Base-by-base conservation (phyloP, 768 basidiomycete genomes). In the Hygrocybe punicea region DNA sequence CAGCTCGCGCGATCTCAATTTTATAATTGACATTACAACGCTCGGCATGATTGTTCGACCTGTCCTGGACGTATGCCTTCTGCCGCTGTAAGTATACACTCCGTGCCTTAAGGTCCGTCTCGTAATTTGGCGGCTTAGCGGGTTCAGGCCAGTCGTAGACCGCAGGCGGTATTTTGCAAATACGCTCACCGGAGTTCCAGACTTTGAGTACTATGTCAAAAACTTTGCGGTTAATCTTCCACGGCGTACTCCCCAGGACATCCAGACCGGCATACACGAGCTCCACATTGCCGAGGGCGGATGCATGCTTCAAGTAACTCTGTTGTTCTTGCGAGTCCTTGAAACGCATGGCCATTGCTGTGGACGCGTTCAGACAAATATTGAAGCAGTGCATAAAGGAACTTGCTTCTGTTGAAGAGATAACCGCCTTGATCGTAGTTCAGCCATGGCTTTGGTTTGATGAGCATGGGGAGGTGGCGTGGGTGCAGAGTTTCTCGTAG, bases 11-110 rank as follows among this genome's bases (percentile, higher is more conserved):
- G 64, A 98, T 96, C 73, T 98, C 96, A 56, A 99, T 85, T 70
- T 94, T 96, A 72, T 98, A 98, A 69, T 98, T 98, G 47, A 94
- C 85, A 66, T 80, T 90, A 69, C 96, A 98, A 42, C 96, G 79
- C 44, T 94, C 91, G 3, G 91, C 91, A 69, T 97, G 95, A 62
- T 91, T 92, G 65, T 84, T 87, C 17, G 87, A 85, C 71, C 85
- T 90, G 19, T 65, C 69, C 58, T 86, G 80, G 8, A 75, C 67
- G 66, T 82, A 83, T 25, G 67, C 62, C 67, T 82, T 86, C 61
- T 86, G 74, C 21, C 83, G 76, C 55, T 76, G 73, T 14, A 85
- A 64, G 65, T 84, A 87, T 14, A 83, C 62, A 40, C 62, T 81
- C 69, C 75, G 83, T 71, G 54, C 79, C 76, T 68, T 81, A 72